Evolutionary conservation across 371 early-diverging fungal species (phyloP).

Genomic region (Parasitella parasitica): DNA sequence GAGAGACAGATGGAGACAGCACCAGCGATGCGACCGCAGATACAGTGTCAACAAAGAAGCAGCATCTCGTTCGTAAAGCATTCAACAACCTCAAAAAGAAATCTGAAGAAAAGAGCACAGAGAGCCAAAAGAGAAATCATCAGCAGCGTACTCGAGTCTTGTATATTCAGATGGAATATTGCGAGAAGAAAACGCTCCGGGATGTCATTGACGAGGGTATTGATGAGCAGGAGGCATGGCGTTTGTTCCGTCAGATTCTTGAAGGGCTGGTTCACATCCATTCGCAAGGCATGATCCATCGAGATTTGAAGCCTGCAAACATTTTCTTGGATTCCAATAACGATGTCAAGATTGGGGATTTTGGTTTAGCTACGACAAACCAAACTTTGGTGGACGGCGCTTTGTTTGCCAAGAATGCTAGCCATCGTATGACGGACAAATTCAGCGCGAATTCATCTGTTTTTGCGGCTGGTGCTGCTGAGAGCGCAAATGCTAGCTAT

Average conservation of each 20-base stretch:
- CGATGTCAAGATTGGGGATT: conserved; percentile 96
- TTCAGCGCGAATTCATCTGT: background rate
- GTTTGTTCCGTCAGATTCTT: conserved; percentile 79
- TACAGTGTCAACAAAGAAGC: conserved; percentile 12
- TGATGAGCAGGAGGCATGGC: conserved; percentile 67
- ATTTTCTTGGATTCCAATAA: conserved; percentile 89
- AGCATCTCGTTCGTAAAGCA: conserved; percentile 7
- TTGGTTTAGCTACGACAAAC: conserved; percentile 90
- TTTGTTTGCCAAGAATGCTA: conserved; percentile 5
- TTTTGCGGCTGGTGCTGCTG: background rate
- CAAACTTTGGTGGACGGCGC: conserved; percentile 56
- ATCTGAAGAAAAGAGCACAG: conserved; percentile 19
- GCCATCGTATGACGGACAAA: conserved; percentile 12
- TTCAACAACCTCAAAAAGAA: conserved; percentile 21
- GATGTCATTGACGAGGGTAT: conserved; percentile 86
- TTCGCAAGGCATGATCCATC: conserved; percentile 90
- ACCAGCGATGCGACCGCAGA: conserved; percentile 1
- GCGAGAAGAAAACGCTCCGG: conserved; percentile 89
- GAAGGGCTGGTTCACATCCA: conserved; percentile 89
- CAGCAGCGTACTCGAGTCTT: conserved; percentile 59
- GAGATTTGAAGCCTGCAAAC: conserved; percentile 98
- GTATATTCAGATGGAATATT: conserved; percentile 98
- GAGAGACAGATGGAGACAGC: conserved; percentile 3
- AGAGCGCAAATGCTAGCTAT: conserved; percentile 31
- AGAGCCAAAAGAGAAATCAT: conserved; percentile 20